Base-by-base conservation (phyloP, 1,139 yeast species). In the Blastobotrys niveus region DNA sequence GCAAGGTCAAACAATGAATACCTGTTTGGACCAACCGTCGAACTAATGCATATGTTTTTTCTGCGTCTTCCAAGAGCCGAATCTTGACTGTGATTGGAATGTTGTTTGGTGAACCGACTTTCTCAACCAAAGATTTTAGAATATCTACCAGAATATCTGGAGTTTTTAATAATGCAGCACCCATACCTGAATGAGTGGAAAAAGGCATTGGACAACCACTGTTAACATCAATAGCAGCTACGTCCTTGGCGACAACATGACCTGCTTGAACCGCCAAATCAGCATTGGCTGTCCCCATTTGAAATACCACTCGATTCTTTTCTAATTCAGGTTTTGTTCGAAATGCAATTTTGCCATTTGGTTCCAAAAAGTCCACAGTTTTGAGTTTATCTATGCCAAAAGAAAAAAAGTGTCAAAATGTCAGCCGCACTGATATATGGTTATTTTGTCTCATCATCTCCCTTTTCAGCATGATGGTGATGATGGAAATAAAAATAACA, bases 111-210 rank as follows among this genome's bases (percentile, higher is more conserved):
- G 65, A 71, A 5, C 98, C 98, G 1, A 91, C 91, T 52, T 87
- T 73, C 20, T 72, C 71, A 1, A 91, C 96, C 44, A 91, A 68
- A 12, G 74, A 73, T 2, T 65, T 64, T 48, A 91, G 66, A 29
- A 91, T 91, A 17, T 73, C 72, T 54, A 81, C 83, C 26, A 91
- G 70, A 38, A 76, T 66, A 38, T 85, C 95, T 0, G 97, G 96
- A 0, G 89, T 86, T 38, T 75, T 70, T 48, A 91, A 70, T 39
- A 91, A 69, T 0, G 95, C 96, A 2, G 97, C 96, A 4, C 98
- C 98, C 97, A 91, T 91, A 1, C 98, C 98, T 0, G 93, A 74
- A 62, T 88, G 96, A 2, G 87, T 74, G 1, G 88, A 80, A 47
- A 65, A 65, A 39, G 64, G 70, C 47, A 57, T 59, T 2, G 98